Conservation (phyloP, 306 rosid genomes). For the Alnus glutinosa region DNA sequence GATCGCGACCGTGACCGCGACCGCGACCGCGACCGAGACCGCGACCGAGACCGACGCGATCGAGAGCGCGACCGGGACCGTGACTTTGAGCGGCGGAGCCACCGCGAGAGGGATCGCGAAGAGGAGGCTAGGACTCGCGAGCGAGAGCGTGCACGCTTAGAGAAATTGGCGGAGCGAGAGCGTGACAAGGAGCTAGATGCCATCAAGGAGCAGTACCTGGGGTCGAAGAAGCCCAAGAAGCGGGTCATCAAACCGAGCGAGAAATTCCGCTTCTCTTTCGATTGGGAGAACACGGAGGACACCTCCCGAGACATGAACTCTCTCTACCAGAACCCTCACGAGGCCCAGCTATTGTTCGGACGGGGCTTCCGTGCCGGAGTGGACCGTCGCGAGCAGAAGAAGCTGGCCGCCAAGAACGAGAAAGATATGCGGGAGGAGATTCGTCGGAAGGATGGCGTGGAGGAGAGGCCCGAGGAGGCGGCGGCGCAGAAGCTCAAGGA, state of each 20-base stretch:
- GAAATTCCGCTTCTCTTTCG: constrained; percentile 87
- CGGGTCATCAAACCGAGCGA: constrained; percentile 89
- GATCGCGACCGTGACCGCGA: constrained; percentile 32
- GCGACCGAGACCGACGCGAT: constrained; percentile 27
- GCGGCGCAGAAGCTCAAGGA: constrained; percentile 81
- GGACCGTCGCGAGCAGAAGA: constrained; percentile 94
- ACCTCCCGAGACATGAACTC: constrained; percentile 84
- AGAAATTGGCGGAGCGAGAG: constrained; percentile 74
- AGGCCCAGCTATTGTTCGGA: constrained; percentile 82
- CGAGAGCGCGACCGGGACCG: constrained; percentile 41
- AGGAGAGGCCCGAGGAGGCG: constrained; percentile 89
- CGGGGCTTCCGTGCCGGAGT: constrained; percentile 88
- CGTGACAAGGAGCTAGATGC: constrained; percentile 72
- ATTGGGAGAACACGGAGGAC: constrained; percentile 93
- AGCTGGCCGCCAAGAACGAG: constrained; percentile 87
- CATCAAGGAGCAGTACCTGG: constrained; percentile 84
- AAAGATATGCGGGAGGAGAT: constrained; percentile 77
- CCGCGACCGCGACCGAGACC: constrained; percentile 34
- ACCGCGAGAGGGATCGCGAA: constrained; percentile 72
- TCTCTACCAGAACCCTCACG: constrained; percentile 88
- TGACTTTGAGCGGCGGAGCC: constrained; percentile 40
- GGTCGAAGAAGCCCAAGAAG: constrained; percentile 87
- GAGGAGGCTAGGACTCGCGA: constrained; percentile 67
- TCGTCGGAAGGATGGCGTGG: constrained; percentile 65
- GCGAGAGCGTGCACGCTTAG: constrained; percentile 58